Percentiles rank a stretch among this genome's conserved stretches.
These are phyloP conservation scores for Phaeoacremonium minimum DNA, from an alignment of 2,329 filamentous ascomycete species.

Conservation along the genomic window DNA sequence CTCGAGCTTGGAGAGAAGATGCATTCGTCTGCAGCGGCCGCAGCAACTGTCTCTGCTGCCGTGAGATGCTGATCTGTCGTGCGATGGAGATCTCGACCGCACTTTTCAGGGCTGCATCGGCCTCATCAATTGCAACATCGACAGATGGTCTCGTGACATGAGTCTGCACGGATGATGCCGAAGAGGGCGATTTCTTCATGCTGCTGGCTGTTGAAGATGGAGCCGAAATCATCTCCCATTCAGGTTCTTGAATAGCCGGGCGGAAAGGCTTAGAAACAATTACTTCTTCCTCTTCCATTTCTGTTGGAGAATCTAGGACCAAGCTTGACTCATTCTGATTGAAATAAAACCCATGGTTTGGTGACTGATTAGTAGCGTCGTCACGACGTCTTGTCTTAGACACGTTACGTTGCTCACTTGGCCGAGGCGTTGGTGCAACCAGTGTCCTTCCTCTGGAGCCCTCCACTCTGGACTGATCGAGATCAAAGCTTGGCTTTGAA, in stretches of 20 bases:
- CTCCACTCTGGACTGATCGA: neutral
- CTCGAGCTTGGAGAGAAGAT: neutral
- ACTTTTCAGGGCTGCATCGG: conserved; percentile 39
- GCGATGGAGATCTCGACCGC: conserved; percentile 65
- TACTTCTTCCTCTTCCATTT: conserved; percentile 16
- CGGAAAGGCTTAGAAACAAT: conserved; percentile 24
- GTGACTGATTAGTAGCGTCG: conserved; percentile 1
- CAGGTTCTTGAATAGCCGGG: conserved; percentile 33
- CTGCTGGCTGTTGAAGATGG: conserved; percentile 24
- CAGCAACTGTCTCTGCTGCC: conserved; percentile 56
- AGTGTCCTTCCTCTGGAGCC: neutral
- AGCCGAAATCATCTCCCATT: conserved; percentile 43
- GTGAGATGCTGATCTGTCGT: conserved; percentile 62
- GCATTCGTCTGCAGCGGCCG: conserved; percentile 43
- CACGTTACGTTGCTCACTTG: neutral
- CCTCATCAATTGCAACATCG: conserved; percentile 31
- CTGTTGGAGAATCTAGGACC: conserved; percentile 36
- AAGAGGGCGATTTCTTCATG: conserved; percentile 9
- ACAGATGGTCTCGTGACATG: conserved; percentile 25
- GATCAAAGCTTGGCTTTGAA: conserved; percentile 26
- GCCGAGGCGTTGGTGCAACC: neutral
- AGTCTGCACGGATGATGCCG: conserved; percentile 15
- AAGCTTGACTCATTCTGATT: conserved; percentile 28
- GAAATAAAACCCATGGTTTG: conserved; percentile 17
- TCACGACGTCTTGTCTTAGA: neutral